Conservation (phyloP, 108 stramenopile genomes). For the Schizochytrium sp. region DNA sequence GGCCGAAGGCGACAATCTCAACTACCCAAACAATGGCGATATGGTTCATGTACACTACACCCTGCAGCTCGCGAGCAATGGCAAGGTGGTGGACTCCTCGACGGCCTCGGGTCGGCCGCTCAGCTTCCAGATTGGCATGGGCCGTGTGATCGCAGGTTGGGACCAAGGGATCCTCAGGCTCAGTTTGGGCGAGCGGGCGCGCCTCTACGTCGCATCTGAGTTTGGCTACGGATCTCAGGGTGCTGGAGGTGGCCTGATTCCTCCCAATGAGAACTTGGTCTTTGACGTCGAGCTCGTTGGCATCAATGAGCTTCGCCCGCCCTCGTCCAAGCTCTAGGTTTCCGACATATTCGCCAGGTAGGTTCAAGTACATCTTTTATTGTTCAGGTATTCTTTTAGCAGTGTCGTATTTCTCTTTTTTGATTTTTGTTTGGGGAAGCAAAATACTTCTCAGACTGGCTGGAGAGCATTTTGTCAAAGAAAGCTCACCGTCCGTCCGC, state of each 20-base stretch:
- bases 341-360: no score
- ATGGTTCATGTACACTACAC: conserved; percentile 23
- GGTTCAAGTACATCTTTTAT: no score
- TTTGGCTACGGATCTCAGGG: conserved; percentile 67
- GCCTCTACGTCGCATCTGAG: conserved; percentile 61
- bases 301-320: conserved; percentile 4
- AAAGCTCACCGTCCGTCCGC: no score
- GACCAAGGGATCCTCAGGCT: conserved; percentile 36
- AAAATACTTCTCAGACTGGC: no score
- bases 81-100: conserved; percentile 65
- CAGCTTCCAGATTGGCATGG: conserved; percentile 59
- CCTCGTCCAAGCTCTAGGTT: neutral
- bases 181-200: neutral
- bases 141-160: conserved; percentile 64
- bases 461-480: no score
- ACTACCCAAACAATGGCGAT: conserved; percentile 23
- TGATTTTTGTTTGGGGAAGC: no score
- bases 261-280: conserved; percentile 35
- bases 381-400: no score
- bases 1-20: conserved; percentile 24
- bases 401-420: no score
- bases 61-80: conserved; percentile 51
- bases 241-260: conserved; percentile 75
- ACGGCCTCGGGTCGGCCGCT: conserved; percentile 63
- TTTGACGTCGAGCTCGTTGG: conserved; percentile 40